Evolutionary conservation across 331 rosid species (phyloP).

Genomic region (Pyracantha coccinea): DNA sequence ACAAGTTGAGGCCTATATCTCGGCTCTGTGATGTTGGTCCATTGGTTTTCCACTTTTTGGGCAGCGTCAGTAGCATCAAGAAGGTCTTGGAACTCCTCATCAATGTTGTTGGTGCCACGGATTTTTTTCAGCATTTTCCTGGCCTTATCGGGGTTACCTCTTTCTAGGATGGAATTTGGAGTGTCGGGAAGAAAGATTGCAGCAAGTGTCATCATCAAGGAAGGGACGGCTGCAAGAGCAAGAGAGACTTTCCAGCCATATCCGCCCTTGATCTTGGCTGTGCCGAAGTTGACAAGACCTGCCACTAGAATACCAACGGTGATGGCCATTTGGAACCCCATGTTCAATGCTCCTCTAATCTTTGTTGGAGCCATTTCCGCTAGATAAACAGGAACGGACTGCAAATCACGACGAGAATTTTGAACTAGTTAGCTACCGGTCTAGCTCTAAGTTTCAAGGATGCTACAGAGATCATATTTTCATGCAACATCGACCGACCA

Average conservation of each 20-base stretch:
- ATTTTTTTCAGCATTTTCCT: slow-evolving; percentile 33
- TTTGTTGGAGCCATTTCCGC: slow-evolving; percentile 41
- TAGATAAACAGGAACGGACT: slow-evolving; percentile 32
- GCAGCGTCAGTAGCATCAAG: slow-evolving; percentile 57
- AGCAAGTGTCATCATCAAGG: slow-evolving; percentile 46
- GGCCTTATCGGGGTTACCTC: slow-evolving; percentile 36
- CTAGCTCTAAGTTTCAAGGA: background rate
- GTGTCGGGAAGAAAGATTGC: slow-evolving; percentile 60
- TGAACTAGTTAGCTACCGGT: background rate
- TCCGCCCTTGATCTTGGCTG: slow-evolving; percentile 24
- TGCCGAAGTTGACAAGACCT: slow-evolving; percentile 25
- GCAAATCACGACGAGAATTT: background rate
- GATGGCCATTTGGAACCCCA: slow-evolving; percentile 41
- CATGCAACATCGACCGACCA: background rate
- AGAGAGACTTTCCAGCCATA: slow-evolving; percentile 35
- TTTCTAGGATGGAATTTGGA: slow-evolving; percentile 62
- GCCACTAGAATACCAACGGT: slow-evolving; percentile 30
- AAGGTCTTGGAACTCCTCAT: slow-evolving; percentile 48
- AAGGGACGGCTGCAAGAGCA: slow-evolving; percentile 53
- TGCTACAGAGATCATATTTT: background rate
- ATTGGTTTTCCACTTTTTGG: slow-evolving; percentile 42
- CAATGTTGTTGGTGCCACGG: slow-evolving; percentile 39
- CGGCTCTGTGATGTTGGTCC: slow-evolving; percentile 37
- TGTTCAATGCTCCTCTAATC: slow-evolving; percentile 33
- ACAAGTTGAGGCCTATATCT: slow-evolving; percentile 67